A percentile compares a stretch with the other conserved stretches of the same genome.
These are phyloP conservation scores for Endocalyx cinctus DNA, from an alignment of 2,329 filamentous ascomycete species.

Conservation along the genomic window DNA sequence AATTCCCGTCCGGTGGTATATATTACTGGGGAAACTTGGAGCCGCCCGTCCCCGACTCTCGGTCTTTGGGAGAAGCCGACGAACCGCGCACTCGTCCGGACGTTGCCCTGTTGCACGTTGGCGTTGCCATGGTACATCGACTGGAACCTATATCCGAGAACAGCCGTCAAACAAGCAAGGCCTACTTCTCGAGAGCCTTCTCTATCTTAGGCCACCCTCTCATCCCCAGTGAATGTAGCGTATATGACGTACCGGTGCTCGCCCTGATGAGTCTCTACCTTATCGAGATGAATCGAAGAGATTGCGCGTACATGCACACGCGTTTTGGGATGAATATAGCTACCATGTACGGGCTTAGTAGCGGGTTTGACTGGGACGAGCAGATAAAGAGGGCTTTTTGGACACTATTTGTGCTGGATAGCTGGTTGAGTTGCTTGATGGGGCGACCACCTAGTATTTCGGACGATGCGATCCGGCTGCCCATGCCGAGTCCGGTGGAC, in stretches of 20 bases:
- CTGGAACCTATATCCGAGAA: neutral
- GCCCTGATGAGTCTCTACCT: conserved; percentile 45
- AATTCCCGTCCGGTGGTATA: conserved; percentile 40
- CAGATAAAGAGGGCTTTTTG: conserved; percentile 43
- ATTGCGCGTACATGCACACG: conserved; percentile 44
- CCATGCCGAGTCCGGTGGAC: conserved; percentile 33
- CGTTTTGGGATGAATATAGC: conserved; percentile 43
- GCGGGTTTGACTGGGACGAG: conserved; percentile 37
- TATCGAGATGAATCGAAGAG: conserved; percentile 43
- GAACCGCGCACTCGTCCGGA: neutral
- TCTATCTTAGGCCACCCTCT: neutral
- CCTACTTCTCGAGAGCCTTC: neutral
- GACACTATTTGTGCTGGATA: conserved; percentile 48
- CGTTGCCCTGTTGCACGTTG: neutral
- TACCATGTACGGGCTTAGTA: conserved; percentile 44
- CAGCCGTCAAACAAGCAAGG: neutral
- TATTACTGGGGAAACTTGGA: conserved; percentile 43
- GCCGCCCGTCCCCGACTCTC: conserved; percentile 26
- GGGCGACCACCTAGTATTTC: conserved; percentile 42
- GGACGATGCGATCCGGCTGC: conserved; percentile 42
- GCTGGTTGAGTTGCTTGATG: conserved; percentile 43
- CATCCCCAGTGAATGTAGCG: conserved; percentile 36
- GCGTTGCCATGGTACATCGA: neutral
- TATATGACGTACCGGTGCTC: conserved; percentile 40
- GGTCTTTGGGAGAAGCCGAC: neutral